Evolutionary conservation across 495 filamentous ascomycete species (phyloP).

Genomic region (Cairneyella variabilis): DNA sequence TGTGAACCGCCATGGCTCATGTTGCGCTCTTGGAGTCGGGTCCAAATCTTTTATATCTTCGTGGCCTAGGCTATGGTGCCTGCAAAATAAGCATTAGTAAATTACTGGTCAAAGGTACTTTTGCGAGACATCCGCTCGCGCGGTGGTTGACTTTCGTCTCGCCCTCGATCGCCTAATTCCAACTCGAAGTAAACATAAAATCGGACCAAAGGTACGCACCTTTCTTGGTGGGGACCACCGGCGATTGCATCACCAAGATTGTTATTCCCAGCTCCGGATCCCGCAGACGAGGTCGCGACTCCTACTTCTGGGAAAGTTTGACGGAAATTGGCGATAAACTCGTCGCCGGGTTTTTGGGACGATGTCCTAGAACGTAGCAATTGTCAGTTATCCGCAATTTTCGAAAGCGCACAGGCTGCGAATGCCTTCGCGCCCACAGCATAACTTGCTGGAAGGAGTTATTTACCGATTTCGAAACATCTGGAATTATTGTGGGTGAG

Average conservation of each 20-base stretch:
- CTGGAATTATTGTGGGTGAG: slow-evolving; percentile 18
- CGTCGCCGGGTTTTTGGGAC: slow-evolving; percentile 81
- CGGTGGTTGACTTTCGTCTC: slow-evolving; percentile 10
- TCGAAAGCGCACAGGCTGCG: not conserved
- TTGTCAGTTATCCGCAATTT: not conserved
- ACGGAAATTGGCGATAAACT: slow-evolving; percentile 80
- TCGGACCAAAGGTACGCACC: slow-evolving; percentile 34
- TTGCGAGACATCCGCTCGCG: slow-evolving; percentile 34
- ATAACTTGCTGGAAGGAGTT: not conserved
- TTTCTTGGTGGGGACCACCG: slow-evolving; percentile 41
- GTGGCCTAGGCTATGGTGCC: slow-evolving; percentile 20
- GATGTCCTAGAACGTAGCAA: slow-evolving; percentile 54
- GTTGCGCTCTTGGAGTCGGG: slow-evolving; percentile 68
- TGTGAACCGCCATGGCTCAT: slow-evolving; percentile 80
- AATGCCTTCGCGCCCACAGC: not conserved
- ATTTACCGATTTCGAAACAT: slow-evolving; percentile 33
- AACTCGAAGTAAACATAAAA: not conserved
- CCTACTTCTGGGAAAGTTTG: slow-evolving; percentile 69
- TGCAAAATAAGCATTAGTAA: slow-evolving; percentile 6
- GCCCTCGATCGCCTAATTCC: not conserved
- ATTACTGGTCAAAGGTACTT: not conserved
- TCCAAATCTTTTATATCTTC: slow-evolving; percentile 72
- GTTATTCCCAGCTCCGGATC: slow-evolving; percentile 30
- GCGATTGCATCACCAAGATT: slow-evolving; percentile 37
- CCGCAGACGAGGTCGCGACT: slow-evolving; percentile 25